These are phyloP conservation scores for Pestalotiopsis sp. DNA, from an alignment of 2,329 filamentous ascomycete genomes.

Conservation along the genomic window DNA sequence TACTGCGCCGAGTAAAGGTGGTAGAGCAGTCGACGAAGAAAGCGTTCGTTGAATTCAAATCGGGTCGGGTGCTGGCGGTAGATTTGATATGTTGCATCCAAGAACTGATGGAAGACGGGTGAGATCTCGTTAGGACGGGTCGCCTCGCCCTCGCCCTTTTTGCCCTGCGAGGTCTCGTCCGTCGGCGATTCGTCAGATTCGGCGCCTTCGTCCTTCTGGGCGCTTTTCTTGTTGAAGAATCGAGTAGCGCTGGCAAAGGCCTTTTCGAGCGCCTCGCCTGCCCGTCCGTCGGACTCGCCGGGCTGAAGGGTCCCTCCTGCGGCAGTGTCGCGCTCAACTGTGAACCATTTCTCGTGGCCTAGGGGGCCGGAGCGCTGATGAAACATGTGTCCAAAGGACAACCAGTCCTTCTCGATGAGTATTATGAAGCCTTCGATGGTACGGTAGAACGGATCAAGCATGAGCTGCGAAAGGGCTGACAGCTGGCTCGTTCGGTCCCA, in stretches of 20 bases:
- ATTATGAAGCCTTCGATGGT: constrained; percentile 95
- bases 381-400: constrained; percentile 98
- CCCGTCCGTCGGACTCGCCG: constrained; percentile 61
- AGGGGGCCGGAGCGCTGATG: constrained; percentile 86
- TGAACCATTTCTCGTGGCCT: constrained; percentile 93
- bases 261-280: constrained; percentile 79
- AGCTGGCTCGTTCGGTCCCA: constrained; percentile 98
- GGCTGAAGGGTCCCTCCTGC: constrained; percentile 65
- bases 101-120: constrained; percentile 96
- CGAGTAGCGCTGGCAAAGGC: constrained; percentile 83
- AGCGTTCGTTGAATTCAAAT: constrained; percentile 96
- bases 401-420: constrained; percentile 94
- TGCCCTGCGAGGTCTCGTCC: constrained; percentile 30
- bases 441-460: constrained; percentile 93
- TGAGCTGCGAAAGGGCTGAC: constrained; percentile 86
- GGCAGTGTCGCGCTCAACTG: constrained; percentile 78
- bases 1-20: constrained; percentile 97
- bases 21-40: constrained; percentile 85
- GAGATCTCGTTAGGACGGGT: constrained; percentile 90
- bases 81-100: constrained; percentile 92
- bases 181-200: constrained; percentile 36
- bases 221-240: constrained; percentile 84
- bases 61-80: constrained; percentile 82
- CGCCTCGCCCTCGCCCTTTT: constrained; percentile 59
- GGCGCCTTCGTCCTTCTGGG: constrained; percentile 62